Evolutionary conservation across 2,329 filamentous ascomycete genomes (phyloP).

Genomic region (Penicillium sp.): DNA sequence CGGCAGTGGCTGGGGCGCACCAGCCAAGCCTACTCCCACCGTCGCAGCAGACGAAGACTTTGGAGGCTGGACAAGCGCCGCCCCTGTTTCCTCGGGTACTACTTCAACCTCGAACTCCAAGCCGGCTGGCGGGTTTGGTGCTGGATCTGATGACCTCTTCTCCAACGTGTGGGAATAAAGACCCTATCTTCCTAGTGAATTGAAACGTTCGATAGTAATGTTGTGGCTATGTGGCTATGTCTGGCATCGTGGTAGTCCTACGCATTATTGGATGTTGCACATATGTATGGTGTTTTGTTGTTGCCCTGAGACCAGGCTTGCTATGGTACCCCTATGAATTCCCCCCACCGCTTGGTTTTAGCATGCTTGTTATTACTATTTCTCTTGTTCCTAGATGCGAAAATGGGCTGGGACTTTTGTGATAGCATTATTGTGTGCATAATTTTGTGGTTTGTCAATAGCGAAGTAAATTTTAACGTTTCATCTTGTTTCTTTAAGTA

Average conservation of each 20-base stretch:
- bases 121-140: constrained; percentile 64
- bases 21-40: constrained; percentile 57
- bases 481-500: too few relatives aligned
- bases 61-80: constrained; percentile 85
- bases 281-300: constrained; percentile 17
- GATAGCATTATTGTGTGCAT: neutral
- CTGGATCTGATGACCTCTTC: constrained; percentile 76
- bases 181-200: constrained; percentile 6
- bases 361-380: neutral
- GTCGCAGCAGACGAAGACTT: constrained; percentile 93
- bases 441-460: neutral
- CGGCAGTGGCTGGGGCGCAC: constrained; percentile 64
- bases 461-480: neutral
- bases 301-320: neutral
- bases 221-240: neutral
- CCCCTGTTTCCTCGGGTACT: constrained; percentile 55
- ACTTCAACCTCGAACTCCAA: constrained; percentile 51
- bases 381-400: neutral
- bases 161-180: constrained; percentile 88
- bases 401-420: neutral
- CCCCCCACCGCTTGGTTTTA: neutral
- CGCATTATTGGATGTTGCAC: constrained; percentile 16
- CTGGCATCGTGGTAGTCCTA: constrained; percentile 22
- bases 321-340: neutral
- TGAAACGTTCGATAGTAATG: constrained; percentile 9